Percentiles rank a stretch among this genome's conserved stretches.
These are phyloP conservation scores for Monilinia laxa DNA, from an alignment of 2,329 filamentous ascomycete genomes.

Conservation along the genomic window DNA sequence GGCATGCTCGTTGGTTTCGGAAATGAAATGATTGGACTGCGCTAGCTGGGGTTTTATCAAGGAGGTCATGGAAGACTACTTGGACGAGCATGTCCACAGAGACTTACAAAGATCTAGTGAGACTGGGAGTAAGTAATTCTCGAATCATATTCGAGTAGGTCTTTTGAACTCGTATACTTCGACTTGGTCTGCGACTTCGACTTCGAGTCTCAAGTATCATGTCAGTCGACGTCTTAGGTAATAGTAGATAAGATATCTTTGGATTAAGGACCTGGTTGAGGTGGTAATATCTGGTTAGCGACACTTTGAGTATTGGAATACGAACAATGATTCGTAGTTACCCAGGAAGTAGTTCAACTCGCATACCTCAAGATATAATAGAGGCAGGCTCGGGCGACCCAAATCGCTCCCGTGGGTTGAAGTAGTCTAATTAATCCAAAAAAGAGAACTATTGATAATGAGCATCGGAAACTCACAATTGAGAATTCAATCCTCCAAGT, in stretches of 20 bases:
- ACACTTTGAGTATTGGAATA: background rate
- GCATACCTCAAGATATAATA: background rate
- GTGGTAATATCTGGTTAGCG: background rate
- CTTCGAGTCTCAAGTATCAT: background rate
- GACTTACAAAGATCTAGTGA: background rate
- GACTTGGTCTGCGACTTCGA: background rate
- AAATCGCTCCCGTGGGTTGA: background rate
- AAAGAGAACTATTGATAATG: background rate
- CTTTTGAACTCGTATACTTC: background rate
- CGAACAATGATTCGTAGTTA: background rate
- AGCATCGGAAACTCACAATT: background rate
- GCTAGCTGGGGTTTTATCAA: background rate
- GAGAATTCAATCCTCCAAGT: background rate
- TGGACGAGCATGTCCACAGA: background rate
- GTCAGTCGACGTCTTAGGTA: background rate
- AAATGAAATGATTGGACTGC: background rate
- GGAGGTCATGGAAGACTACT: background rate
- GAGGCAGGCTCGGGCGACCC: background rate
- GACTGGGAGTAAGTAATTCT: background rate
- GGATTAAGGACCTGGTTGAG: background rate
- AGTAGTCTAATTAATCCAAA: background rate
- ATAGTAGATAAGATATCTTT: too few species aligned
- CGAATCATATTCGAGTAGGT: background rate
- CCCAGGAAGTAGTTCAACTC: background rate
- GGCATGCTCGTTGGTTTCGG: background rate